These are phyloP conservation scores for Mycena sanguinolenta DNA, from an alignment of 768 basidiomycete genomes.

Conservation along the genomic window DNA sequence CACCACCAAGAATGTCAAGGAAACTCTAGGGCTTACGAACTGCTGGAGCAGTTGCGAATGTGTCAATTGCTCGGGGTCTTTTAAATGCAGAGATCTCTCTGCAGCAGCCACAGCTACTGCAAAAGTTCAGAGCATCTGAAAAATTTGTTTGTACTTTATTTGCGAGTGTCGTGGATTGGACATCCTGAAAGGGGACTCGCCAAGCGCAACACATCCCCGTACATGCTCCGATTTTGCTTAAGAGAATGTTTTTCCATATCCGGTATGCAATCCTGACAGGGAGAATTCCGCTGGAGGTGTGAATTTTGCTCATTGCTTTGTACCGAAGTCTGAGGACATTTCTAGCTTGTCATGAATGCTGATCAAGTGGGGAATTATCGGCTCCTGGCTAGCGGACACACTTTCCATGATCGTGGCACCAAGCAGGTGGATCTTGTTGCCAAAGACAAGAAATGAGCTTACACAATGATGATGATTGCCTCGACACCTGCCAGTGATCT, in stretches of 20 bases:
- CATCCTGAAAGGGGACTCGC: conserved; percentile 14
- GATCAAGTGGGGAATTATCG: conserved; percentile 31
- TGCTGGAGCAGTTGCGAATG: conserved; percentile 17
- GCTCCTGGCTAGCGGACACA: conserved; percentile 21
- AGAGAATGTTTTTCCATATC: conserved; percentile 11
- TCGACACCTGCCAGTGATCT: conserved; percentile 33
- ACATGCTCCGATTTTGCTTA: conserved; percentile 13
- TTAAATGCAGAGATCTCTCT: conserved; percentile 17
- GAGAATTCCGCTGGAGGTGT: not conserved
- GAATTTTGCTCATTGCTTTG: not conserved
- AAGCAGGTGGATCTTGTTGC: conserved; percentile 41
- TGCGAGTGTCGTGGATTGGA: conserved; percentile 24
- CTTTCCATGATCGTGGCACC: no score
- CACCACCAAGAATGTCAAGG: conserved; percentile 22
- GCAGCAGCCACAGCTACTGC: conserved; percentile 11
- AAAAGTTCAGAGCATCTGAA: conserved; percentile 25
- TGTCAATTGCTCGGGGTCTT: conserved; percentile 16
- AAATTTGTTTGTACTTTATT: conserved; percentile 19
- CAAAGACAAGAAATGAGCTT: conserved; percentile 35
- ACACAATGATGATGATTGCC: conserved; percentile 39
- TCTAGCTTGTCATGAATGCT: conserved; percentile 29
- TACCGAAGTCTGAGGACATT: not conserved
- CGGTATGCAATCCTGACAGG: conserved; percentile 5
- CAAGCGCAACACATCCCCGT: conserved; percentile 25
- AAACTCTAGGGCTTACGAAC: conserved; percentile 24